Evolutionary conservation across 2,329 filamentous ascomycete genomes (phyloP).

Genomic region (Lasiodiplodia sp.): DNA sequence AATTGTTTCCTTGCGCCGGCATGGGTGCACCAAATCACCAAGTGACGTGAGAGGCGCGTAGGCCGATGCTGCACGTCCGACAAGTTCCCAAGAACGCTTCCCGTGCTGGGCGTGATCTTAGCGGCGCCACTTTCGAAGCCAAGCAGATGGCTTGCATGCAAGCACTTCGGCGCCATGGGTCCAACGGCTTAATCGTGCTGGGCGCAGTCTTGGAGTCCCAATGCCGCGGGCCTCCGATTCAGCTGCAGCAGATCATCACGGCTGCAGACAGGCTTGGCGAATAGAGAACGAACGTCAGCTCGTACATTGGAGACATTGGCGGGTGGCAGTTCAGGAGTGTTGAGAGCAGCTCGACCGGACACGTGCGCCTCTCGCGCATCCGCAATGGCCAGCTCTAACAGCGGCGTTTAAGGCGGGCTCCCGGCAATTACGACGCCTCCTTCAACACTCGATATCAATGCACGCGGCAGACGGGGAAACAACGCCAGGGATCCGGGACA

Average conservation of each 20-base stretch:
- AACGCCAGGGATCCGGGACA: neutral
- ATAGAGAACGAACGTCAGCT: conserved; percentile 4
- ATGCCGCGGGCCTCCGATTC: conserved; percentile 9
- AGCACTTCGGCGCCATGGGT: conserved; percentile 11
- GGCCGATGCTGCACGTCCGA: no score
- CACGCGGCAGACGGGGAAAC: neutral
- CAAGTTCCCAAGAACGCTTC: neutral
- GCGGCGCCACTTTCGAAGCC: neutral
- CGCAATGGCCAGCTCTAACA: conserved; percentile 2
- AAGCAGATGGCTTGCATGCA: conserved; percentile 20
- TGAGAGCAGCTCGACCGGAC: neutral
- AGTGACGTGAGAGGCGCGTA: neutral
- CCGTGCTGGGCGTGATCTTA: conserved; percentile 13
- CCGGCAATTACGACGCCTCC: conserved; percentile 15
- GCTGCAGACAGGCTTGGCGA: neutral
- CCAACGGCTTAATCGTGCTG: conserved; percentile 12
- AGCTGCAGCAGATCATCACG: conserved; percentile 21
- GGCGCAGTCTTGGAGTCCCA: conserved; percentile 14
- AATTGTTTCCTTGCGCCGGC: neutral
- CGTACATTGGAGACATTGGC: neutral
- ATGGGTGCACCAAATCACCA: neutral
- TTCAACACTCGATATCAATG: neutral
- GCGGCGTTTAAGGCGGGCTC: neutral
- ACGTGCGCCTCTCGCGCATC: conserved; percentile 1
- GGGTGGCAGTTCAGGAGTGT: neutral